Evolutionary conservation across 225 moss, liverwort and hornwort genomes (phyloP), one percentile per base, ranked within the genome.

Genomic region (Straminergon stramineum): DNA sequence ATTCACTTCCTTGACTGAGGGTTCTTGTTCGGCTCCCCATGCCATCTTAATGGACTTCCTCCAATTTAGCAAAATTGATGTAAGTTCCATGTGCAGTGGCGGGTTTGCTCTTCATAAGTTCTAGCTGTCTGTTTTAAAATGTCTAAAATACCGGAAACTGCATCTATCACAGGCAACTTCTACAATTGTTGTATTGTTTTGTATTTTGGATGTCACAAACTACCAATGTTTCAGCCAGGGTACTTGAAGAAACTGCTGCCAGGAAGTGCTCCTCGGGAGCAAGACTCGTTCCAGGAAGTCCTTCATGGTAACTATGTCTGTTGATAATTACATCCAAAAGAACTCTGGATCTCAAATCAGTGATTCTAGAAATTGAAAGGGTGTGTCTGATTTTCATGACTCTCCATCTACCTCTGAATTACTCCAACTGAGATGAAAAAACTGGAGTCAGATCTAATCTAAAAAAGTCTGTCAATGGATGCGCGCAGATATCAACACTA

Each of bases 241-340:
- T 95, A 94, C 89, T 81, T 95, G 91, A 83, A 90, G 74, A 74
- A 67, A 13, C 79, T 94, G 82, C 85, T 95, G 55, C 94, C 92
- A 24, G 90, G 79, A 45, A 89, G 88, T 82, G 95, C 94, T 63
- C 96, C 94, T 51, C 34, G n/a, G 77, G 34, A 53, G 77, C 53
- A 77, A 71, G 41, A 71, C 41, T 71, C 41, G 26, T 41, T 41
- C 9, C 77, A 20, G 35, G 35, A 55, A 77, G 34, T 52, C 53
- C n/a, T 77, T 8, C 14, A 52, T 5, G 48, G 34, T 71, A 39
- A 32, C 16, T 65, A 8, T 4, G 7, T 22, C 24, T 6, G 8
- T 39, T 37, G 14, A 70, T 13, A 39, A 70, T 70, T 63, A 15
- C 64, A 31, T 64, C 32, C 64, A 31, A 31, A 15, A 65, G 65